Percentiles rank a stretch among this genome's conserved stretches.
phyloP scores from a whole-genome alignment of 169 alveolate species.

The Perkinsus marinus region DNA sequence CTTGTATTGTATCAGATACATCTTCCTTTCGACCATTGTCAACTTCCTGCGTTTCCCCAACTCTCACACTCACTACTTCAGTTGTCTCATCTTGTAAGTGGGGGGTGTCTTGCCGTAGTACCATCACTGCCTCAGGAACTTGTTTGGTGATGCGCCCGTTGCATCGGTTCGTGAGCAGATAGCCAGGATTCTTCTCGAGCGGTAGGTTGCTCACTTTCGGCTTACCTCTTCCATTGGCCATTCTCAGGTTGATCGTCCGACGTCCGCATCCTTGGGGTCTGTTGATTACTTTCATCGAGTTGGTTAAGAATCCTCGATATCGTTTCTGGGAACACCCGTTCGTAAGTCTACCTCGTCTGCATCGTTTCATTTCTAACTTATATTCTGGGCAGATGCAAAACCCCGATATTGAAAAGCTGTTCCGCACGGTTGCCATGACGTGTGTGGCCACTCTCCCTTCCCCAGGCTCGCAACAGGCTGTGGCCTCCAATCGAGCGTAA shows the following conservation, averaged over 20 bases:
- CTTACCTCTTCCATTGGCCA: not conserved
- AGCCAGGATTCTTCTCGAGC: slow-evolving; percentile 30
- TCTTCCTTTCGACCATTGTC: slow-evolving; percentile 72
- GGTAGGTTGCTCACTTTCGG: not conserved
- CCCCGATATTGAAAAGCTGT: slow-evolving; percentile 29
- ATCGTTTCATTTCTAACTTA: not conserved
- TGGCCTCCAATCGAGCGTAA: not conserved
- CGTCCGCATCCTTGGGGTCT: slow-evolving; percentile 98
- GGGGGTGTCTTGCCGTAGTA: not conserved
- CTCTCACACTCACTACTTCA: slow-evolving; percentile 80
- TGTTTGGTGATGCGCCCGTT: slow-evolving; percentile 67
- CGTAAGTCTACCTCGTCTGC: slow-evolving; percentile 12
- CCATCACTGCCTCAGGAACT: slow-evolving; percentile 28
- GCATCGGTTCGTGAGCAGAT: slow-evolving; percentile 73
- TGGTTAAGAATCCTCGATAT: slow-evolving; percentile 67
- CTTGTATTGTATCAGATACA: slow-evolving; percentile 32
- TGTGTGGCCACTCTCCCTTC: slow-evolving; percentile 3
- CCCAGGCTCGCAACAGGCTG: not conserved
- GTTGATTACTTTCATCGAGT: slow-evolving; percentile 77
- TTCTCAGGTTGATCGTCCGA: slow-evolving; percentile 77
- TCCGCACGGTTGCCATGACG: slow-evolving; percentile 19
- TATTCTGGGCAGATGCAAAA: not conserved
- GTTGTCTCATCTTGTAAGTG: slow-evolving; percentile 48
- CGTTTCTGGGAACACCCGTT: slow-evolving; percentile 18
- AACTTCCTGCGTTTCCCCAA: slow-evolving; percentile 91